Percentiles rank a stretch among this genome's conserved stretches.
These are phyloP conservation scores for Ascoidea rubescens DNA, from an alignment of 805 yeast species.

Conservation along the genomic window DNA sequence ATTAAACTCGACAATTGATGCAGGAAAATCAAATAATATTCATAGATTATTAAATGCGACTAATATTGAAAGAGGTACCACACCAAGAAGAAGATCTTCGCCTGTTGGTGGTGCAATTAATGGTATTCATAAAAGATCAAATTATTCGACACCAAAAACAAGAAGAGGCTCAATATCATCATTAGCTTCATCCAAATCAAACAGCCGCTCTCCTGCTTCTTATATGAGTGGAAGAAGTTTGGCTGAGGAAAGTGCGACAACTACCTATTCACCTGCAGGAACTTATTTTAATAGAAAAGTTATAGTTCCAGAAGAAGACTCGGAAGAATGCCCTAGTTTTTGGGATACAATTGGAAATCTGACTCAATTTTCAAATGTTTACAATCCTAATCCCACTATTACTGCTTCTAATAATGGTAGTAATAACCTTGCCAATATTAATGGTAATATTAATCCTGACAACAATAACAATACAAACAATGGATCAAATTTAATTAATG, in stretches of 20 bases:
- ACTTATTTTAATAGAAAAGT: conserved; percentile 8
- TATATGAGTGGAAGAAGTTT: neutral
- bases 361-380: conserved; percentile 24
- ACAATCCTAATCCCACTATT: conserved; percentile 5
- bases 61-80: neutral
- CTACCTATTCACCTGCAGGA: conserved; percentile 6
- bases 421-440: conserved; percentile 5
- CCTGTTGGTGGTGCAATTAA: neutral
- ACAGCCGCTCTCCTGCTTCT: neutral
- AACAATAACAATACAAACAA: neutral
- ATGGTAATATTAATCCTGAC: neutral
- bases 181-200: neutral
- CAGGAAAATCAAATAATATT: neutral
- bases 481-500: conserved; percentile 1
- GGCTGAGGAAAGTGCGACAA: neutral
- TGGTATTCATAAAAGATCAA: neutral
- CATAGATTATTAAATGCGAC: neutral
- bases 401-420: conserved; percentile 6
- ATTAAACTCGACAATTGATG: neutral
- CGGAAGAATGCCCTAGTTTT: conserved; percentile 53
- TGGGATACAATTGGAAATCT: conserved; percentile 57
- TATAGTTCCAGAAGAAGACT: conserved; percentile 24
- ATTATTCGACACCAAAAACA: neutral
- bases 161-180: neutral
- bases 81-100: neutral